Percentiles rank a stretch among this genome's conserved stretches.
Conservation (phyloP, 176 grass and related monocot species). For the Oryza brachyantha region DNA sequence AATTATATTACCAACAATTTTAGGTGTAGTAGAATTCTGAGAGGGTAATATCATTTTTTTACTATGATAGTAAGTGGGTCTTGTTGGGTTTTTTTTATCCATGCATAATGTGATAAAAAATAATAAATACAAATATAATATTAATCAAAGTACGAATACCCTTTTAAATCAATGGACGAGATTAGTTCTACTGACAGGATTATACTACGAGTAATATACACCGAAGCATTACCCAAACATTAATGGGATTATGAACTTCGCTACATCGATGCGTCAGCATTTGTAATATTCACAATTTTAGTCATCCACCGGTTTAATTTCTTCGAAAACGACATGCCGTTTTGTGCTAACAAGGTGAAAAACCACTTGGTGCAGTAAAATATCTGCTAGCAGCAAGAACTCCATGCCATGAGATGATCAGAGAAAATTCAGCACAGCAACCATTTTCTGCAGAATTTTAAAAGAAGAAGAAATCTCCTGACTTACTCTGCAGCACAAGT, state of each 20-base stretch:
- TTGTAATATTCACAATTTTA: background rate
- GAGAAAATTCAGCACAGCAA: background rate
- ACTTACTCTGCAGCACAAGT: background rate
- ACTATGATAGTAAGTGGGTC: no score
- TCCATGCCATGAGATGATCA: background rate
- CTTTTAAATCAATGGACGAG: no score
- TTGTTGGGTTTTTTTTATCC: no score
- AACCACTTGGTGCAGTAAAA: background rate
- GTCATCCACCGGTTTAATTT: background rate
- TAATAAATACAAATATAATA: no score
- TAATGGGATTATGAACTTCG: background rate
- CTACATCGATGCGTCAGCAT: background rate
- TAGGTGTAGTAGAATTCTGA: no score
- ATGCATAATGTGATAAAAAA: no score
- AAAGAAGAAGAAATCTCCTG: background rate
- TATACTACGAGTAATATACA: no score
- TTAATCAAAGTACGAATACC: no score
- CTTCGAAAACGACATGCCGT: background rate
- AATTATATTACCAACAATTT: no score
- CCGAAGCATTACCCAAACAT: no score
- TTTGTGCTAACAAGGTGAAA: background rate
- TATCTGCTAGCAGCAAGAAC: background rate
- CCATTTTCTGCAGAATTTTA: background rate
- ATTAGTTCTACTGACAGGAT: no score
- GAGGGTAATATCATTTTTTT: no score